A percentile compares a stretch with the other conserved stretches of the same genome.
These are phyloP conservation scores for Haematococcus lacustris DNA, from an alignment of 139 green algal species.

Conservation along the genomic window DNA sequence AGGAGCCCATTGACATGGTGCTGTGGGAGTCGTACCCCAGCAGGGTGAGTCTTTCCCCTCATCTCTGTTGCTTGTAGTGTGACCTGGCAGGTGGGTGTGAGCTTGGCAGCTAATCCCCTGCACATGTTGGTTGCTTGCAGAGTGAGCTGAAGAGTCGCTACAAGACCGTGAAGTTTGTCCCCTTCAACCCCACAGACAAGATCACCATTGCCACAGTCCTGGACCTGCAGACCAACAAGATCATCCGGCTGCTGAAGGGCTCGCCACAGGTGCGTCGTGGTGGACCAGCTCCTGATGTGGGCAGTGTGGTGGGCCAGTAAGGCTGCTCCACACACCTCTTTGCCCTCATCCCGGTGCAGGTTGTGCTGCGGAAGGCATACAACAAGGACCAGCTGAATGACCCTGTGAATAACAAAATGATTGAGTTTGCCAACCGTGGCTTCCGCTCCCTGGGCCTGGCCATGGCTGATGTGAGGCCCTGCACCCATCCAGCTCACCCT, in stretches of 20 bases:
- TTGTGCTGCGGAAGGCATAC: conserved; percentile 55
- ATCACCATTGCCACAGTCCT: conserved; percentile 57
- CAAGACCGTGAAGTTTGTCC: conserved; percentile 62
- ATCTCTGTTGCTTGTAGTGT: too few species aligned
- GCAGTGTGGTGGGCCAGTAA: too few species aligned
- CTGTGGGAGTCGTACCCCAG: conserved; percentile 57
- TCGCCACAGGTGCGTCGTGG: conserved; percentile 44
- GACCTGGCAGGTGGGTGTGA: too few species aligned
- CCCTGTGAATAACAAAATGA: conserved; percentile 59
- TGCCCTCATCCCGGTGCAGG: conserved; percentile 30
- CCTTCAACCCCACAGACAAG: conserved; percentile 87
- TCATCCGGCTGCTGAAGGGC: conserved; percentile 73
- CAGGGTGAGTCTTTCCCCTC: conserved; percentile 15
- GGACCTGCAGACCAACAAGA: conserved; percentile 34
- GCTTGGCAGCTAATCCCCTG: too few species aligned
- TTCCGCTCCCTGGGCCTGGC: conserved; percentile 72
- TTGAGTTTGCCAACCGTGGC: conserved; percentile 68
- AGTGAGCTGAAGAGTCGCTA: conserved; percentile 20
- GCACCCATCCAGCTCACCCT: too few species aligned
- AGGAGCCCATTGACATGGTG: conserved; percentile 79
- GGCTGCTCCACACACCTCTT: too few species aligned
- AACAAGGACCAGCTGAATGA: conserved; percentile 49
- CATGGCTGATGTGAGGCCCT: conserved; percentile 30
- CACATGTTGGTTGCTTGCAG: too few species aligned
- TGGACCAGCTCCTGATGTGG: too few species aligned